These are phyloP conservation scores for Halophytophthora polymorphica DNA, from an alignment of 352 stramenopile species.

Conservation along the genomic window DNA sequence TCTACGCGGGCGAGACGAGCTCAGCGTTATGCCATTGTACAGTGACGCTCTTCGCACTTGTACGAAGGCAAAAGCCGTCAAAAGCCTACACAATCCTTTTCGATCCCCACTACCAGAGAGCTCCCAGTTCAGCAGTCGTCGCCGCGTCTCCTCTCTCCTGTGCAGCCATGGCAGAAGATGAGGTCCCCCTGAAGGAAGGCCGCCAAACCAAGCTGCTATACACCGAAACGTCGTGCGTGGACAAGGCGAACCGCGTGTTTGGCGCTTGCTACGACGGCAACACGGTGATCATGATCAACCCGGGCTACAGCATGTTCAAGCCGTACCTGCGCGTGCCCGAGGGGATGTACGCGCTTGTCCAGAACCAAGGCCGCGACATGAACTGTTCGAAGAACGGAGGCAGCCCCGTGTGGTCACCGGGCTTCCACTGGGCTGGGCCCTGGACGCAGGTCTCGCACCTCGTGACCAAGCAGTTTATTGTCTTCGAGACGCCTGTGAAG, in stretches of 20 bases:
- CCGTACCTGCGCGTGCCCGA: conserved; percentile 87
- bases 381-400: conserved; percentile 51
- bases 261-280: conserved; percentile 77
- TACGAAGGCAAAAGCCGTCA: no score
- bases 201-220: conserved; percentile 69
- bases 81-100: no score
- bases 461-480: conserved; percentile 87
- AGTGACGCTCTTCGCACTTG: no score
- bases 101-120: no score
- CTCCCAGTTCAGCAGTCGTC: neutral
- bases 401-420: conserved; percentile 67
- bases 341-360: conserved; percentile 86
- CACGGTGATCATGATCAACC: conserved; percentile 80
- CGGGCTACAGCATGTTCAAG: conserved; percentile 49
- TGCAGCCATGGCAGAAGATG: conserved; percentile 11
- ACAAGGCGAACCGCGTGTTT: conserved; percentile 73
- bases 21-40: no score
- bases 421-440: conserved; percentile 67
- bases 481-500: conserved; percentile 87
- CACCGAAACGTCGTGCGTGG: conserved; percentile 51
- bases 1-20: no score
- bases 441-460: conserved; percentile 86
- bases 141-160: neutral
- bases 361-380: conserved; percentile 77
- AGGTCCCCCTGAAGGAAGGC: conserved; percentile 8